phyloP scores from a whole-genome alignment of 2,329 filamentous ascomycete species.

The Cadophora sp. region DNA sequence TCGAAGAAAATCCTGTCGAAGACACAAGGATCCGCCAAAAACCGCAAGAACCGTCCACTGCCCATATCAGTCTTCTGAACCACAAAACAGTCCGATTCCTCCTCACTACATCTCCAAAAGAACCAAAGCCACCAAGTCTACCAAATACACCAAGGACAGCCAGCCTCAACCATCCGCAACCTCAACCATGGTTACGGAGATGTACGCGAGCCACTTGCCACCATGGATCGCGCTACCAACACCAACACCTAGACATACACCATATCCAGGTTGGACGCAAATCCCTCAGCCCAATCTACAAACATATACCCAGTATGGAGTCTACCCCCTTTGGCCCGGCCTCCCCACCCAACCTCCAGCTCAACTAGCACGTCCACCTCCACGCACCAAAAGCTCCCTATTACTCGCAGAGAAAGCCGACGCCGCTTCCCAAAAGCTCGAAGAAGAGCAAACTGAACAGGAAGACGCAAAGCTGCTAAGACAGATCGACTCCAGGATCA shows the following conservation, averaged over 20 bases:
- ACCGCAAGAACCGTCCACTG: neutral
- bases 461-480: too few relatives aligned
- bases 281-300: neutral
- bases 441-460: too few relatives aligned
- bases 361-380: too few relatives aligned
- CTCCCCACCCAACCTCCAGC: too few relatives aligned
- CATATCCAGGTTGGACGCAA: neutral
- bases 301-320: too few relatives aligned
- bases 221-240: neutral
- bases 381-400: too few relatives aligned
- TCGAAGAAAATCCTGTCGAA: neutral
- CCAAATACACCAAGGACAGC: neutral
- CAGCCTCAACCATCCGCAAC: neutral
- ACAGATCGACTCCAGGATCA: too few relatives aligned
- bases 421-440: too few relatives aligned
- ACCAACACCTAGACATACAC: neutral
- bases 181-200: neutral
- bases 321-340: too few relatives aligned
- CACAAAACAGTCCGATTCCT: neutral
- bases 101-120: conserved; percentile 1
- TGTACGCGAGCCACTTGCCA: neutral
- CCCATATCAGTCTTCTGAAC: neutral
- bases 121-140: neutral
- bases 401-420: too few relatives aligned
- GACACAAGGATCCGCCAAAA: neutral